Base-by-base conservation (phyloP, 164 flowering plant genomes). In the Tinospora cordifolia region DNA sequence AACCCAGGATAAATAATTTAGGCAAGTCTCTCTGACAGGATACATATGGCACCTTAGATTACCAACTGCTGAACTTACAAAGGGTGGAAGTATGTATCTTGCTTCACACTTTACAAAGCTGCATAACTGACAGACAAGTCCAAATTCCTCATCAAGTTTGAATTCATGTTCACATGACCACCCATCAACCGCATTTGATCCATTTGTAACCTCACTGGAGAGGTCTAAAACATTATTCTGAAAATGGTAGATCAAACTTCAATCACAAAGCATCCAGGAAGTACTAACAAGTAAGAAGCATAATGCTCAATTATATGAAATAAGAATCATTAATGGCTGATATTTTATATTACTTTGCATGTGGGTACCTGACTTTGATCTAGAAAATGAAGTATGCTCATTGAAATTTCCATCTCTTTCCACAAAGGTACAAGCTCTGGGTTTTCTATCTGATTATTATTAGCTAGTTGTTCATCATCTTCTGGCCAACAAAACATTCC, bases 91-190 rank as follows among this genome's bases (percentile, higher is more conserved):
- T 60, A 89, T 76, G 73, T 90, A 81, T 80, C 77, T 84, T 65
- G 90, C 87, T 77, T 90, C 95, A 44, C 84, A 79, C 68, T 68
- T 72, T 24, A 93, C 90, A 75, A 66, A 72, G 65, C 91, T 86
- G 71, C 98, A 93, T 24, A 84, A 57, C 6, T 21, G 77, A 75
- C 98, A 93, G 9, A 84, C 44, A 26, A 85, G 58, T 27, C 98
- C 98, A 63, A 93, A 71, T 84, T 91, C 87, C 80, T 93, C 98
- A 79, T 91, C 80, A 77, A 91, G 22, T 64, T 65, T 83, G 79
- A 68, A 88, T 14, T 84, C 85, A 72, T 93, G 98, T 65, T 78
- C 77, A 74, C 98, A 93, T 63, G 54, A 13, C 17, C 65, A 67
- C 59, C 34, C 71, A 17, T 51, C 73, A 46, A 24, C 67, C 64